Evolutionary conservation across 2,329 filamentous ascomycete genomes (phyloP).

Genomic region (Penicillium concentricum): DNA sequence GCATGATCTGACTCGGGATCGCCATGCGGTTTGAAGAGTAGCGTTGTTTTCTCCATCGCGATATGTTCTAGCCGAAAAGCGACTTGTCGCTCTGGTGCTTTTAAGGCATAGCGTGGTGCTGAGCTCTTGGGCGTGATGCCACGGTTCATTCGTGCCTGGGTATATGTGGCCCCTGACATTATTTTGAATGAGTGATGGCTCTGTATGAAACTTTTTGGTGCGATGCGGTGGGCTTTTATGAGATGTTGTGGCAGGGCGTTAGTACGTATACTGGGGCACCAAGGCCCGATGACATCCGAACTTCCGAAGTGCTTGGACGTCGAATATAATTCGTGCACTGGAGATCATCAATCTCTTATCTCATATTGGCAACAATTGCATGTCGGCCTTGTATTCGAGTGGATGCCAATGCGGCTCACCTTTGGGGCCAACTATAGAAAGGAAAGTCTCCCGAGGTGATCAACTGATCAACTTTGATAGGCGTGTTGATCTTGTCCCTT

Average conservation of each 20-base stretch:
- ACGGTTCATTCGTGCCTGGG: not conserved
- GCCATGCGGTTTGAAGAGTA: constrained; percentile 10
- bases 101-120: constrained; percentile 11
- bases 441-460: not conserved
- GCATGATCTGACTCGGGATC: not conserved
- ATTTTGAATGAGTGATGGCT: not conserved
- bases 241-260: not conserved
- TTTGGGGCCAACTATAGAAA: not conserved
- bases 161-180: not conserved
- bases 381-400: no score
- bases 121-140: not conserved
- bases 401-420: not conserved
- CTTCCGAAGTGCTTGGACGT: not conserved
- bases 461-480: no score
- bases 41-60: not conserved
- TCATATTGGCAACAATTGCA: not conserved
- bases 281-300: not conserved
- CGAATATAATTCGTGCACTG: not conserved
- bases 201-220: not conserved
- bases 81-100: constrained; percentile 11
- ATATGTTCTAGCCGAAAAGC: constrained; percentile 15
- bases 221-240: not conserved
- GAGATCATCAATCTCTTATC: not conserved
- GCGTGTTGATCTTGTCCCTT: not conserved
- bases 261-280: not conserved